Evolutionary conservation across 1,284 basidiomycete species (phyloP).

Genomic region (Stygiomarasmius scandens): DNA sequence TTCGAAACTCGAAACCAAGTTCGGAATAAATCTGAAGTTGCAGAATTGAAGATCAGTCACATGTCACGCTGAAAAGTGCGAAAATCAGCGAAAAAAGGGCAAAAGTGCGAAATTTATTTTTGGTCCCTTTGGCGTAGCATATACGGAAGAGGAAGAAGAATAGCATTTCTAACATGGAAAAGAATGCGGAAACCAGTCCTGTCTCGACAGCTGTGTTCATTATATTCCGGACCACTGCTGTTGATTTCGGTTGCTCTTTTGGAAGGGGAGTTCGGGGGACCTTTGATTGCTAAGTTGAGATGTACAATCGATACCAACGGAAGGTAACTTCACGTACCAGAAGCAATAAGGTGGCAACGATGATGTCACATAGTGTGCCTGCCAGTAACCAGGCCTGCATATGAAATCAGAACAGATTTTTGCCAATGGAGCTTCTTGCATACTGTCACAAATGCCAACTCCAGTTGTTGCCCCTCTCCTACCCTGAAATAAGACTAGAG

Average conservation of each 20-base stretch:
- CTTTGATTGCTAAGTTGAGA: not conserved
- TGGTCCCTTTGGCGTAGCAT: too few species aligned
- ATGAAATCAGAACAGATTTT: too few species aligned
- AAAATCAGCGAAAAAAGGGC: too few species aligned
- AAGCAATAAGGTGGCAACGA: constrained; percentile 9
- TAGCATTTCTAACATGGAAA: constrained; percentile 10
- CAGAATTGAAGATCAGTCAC: too few species aligned
- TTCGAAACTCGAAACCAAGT: too few species aligned
- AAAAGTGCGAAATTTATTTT: too few species aligned
- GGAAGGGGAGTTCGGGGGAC: not conserved
- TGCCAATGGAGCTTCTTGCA: too few species aligned
- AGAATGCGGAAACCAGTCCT: constrained; percentile 14
- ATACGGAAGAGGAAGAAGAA: constrained; percentile 12
- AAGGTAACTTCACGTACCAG: constrained; percentile 2
- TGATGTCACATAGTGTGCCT: constrained; percentile 14
- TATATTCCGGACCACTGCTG: constrained; percentile 3
- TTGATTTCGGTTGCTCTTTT: not conserved
- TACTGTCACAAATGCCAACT: too few species aligned
- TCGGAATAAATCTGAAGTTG: too few species aligned
- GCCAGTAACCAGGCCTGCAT: constrained; percentile 15
- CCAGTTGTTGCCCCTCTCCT: not conserved
- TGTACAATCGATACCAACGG: not conserved
- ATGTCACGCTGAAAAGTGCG: too few species aligned
- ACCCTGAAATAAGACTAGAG: too few species aligned
- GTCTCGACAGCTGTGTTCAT: constrained; percentile 15